Evolutionary conservation across 352 stramenopile species (phyloP), one percentile per base, ranked within the genome.

Genomic region (Elongisporangium prolatum): DNA sequence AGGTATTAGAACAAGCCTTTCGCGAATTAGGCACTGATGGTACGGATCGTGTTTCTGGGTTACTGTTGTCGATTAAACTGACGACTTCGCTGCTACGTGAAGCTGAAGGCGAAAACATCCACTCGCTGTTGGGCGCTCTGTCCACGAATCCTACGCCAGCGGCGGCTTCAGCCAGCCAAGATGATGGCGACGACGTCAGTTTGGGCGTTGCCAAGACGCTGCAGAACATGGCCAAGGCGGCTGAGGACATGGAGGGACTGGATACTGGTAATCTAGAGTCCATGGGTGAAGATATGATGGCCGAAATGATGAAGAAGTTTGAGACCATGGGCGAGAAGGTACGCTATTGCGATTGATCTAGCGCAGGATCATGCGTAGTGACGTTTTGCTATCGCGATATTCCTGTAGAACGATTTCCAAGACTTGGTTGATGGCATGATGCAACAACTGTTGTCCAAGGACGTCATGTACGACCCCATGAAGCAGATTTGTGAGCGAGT

Each of bases 381-480:
- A 34, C 18, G 20, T 37, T 14, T 22, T 56, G 9, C 21, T 61
- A 13, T 13, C 11, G 11, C 57, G 34, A 24, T 65, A 22, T 11
- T 38, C n/a, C 21, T 54, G 13, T 48, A 94, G 83, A 87, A 70
- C 61, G 84, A 96, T 69, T 92, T 98, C 60, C 84, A 98, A 48
- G 86, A 92, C 16, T 63, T 99, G 21, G 88, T 99, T 3, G 96
- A 99, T 64, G 92, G 94, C 25, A 98, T 99, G 86, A 98, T 99
- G 96, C 80, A 98, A 70, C 96, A 99, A 64, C 59, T 99, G 50
- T 72, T 99, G 59, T 95, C 89, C 48, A 98, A 98, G 64, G 97
- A 99, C 61, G 76, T 99, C 52, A 99, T 99, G 97, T 99, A 99
- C 78, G 93, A 98, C 64, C 97, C 97, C 11, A 98, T 99, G 76